Percentiles rank a stretch among this genome's conserved stretches.
phyloP scores from a whole-genome alignment of 2,329 filamentous ascomycete species.

The Elsinoe arachidis region DNA sequence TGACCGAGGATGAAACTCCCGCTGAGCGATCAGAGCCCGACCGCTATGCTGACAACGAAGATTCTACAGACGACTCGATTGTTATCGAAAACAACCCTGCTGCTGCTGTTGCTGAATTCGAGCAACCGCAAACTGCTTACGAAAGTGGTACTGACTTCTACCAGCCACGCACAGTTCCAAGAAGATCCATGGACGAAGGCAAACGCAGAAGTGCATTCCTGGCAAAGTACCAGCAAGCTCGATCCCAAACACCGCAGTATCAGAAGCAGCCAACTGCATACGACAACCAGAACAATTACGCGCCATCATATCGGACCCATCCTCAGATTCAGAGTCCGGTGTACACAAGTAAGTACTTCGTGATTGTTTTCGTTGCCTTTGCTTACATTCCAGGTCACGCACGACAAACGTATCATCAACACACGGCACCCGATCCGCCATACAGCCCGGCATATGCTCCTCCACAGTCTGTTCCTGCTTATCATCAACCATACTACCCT shows the following conservation, averaged over 20 bases:
- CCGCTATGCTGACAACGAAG: slow-evolving; percentile 37
- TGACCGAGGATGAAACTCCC: slow-evolving; percentile 45
- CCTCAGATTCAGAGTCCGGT: slow-evolving; percentile 8
- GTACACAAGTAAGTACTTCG: neutral
- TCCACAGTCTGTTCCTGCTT: neutral
- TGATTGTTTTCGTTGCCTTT: neutral
- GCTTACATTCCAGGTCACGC: neutral
- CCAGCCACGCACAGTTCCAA: neutral
- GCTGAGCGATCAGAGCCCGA: slow-evolving; percentile 9
- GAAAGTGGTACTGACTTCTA: neutral
- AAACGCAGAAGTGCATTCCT: neutral
- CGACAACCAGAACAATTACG: neutral
- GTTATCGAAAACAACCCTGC: slow-evolving; percentile 11
- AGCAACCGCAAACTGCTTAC: neutral
- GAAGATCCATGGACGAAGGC: neutral
- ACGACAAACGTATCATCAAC: neutral
- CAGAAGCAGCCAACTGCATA: neutral
- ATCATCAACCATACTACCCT: neutral
- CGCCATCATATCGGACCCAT: slow-evolving; percentile 7
- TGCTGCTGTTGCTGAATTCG: neutral
- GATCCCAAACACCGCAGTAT: neutral
- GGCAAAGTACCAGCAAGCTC: neutral
- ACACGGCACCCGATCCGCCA: neutral
- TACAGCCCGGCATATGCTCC: neutral
- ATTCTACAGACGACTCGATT: slow-evolving; percentile 9